Base-by-base conservation (phyloP, 1,284 basidiomycete genomes). In the Ganoderma boninense region DNA sequence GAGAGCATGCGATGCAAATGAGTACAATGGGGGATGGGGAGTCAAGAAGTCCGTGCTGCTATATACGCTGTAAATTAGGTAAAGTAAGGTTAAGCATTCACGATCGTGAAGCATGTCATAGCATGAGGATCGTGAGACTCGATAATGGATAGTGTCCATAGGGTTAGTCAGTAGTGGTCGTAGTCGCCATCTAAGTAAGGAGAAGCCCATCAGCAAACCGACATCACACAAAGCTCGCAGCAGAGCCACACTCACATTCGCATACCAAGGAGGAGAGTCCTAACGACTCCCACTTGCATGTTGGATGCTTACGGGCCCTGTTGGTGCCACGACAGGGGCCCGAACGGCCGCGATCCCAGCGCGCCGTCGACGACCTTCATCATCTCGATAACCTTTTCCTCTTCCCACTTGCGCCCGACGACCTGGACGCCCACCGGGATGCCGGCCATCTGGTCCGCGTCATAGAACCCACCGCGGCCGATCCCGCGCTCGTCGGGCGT, bases 361-460 rank as follows among this genome's bases (percentile, higher is more conserved):
- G 90, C 91, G 11, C 83, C 79, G 70, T 96, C 95, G 7, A 97
- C 82, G n/a, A 96, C 81, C 72, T 86, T 84, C 95, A 97, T 96
- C 82, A 96, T 87, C 32, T 82, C 89, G 63, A 97, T 77, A 2
- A 96, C 90, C 80, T 95, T 95, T 83, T 97, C 96, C 65, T 97
- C 96, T 76, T 96, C 92, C 88, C 90, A 95, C 72, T 85, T 87
- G 77, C 84, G 87, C 0, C 93, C 94, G 0, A 94, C 91, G 32
- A 97, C 78, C 81, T 97, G 96, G 49, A 98, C 87, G 0, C 90
- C 92, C 0, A 97, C 88, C 0, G 96, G 95, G 79, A 98, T 85
- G 0, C 95, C 95, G 23, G 87, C 82, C 90, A 93, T 94, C 77
- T 84, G 86, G 29, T 86, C 82, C 1, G 92, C 89, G 76, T 97